Evolutionary conservation across 495 filamentous ascomycete species (phyloP), one percentile per base, ranked within the genome.

Genomic region (Pyronema omphalodes): DNA sequence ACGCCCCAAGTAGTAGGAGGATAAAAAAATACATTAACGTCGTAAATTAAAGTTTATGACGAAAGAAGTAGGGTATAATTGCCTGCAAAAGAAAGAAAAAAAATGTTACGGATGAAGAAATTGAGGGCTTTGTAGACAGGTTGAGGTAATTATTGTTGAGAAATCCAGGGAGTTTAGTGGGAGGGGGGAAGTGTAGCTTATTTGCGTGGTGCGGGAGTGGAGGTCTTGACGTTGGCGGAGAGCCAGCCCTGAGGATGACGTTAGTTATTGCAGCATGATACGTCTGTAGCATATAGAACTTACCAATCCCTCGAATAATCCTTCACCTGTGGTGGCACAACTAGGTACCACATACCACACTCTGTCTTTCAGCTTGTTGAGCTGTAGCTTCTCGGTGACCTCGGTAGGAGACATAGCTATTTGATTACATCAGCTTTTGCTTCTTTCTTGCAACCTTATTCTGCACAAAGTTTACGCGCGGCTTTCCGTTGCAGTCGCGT

Each of bases 341-440:
- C 87, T 93, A 37, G 93, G 93, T 64, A 88, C 84, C 47, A 96
- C 93, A 69, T 86, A 91, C 88, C 88, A 98, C 62, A 86, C 76
- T 72, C 88, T 88, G 62, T 94, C 84, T 66, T 85, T 93, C 49
- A 95, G 74, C 66, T 83, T 80, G 57, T 77, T 79, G 50, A 98
- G 76, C 67, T 93, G 76, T 37, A 98, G 80, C 51, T 76, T 76
- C 55, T 93, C 81, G 58, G 82, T 91, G 58, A 98, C 79, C 60
- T 94, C 88, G 58, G 83, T 73, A 3, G 87, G 86, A 62, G 75
- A 81, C 81, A 94, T 78, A 44, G 88, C 89, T 94, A 66, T 18
- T 14, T 40, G 8, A 43, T 12, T 12, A n/a, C 39, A 43, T 12
- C 17, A 17, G 17, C 17, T 17, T 43, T 12, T 43, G 17, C 39